phyloP scores from a whole-genome alignment of 148 eudicot genomes.

The Linanthus parryae region DNA sequence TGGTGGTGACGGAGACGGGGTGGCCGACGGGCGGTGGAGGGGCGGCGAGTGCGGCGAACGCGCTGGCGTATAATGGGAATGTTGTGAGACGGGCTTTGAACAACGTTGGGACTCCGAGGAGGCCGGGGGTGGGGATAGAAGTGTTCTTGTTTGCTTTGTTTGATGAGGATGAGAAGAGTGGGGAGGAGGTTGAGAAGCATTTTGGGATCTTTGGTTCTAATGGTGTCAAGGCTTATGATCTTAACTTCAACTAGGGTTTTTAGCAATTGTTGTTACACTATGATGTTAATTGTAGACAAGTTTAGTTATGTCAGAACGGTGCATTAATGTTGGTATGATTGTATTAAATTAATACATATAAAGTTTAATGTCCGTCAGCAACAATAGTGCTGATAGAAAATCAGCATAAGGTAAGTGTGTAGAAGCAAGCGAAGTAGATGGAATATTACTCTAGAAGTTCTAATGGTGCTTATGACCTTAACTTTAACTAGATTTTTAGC shows the following conservation, averaged over 20 bases:
- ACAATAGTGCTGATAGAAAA: too few species aligned
- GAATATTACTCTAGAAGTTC: too few species aligned
- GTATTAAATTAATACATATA: too few species aligned
- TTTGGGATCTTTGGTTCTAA: slow-evolving; percentile 60
- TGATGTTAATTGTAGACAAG: too few species aligned
- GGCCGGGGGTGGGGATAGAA: slow-evolving; percentile 71
- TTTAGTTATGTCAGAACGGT: too few species aligned
- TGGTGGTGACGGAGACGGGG: slow-evolving; percentile 81
- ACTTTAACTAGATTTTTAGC: too few species aligned
- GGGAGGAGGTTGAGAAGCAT: slow-evolving; percentile 62
- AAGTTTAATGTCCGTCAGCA: too few species aligned
- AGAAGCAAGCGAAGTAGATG: too few species aligned
- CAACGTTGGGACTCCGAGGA: slow-evolving; percentile 67
- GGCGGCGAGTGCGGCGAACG: slow-evolving; percentile 50
- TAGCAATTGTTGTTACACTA: too few species aligned
- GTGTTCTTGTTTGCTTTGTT: slow-evolving; percentile 78
- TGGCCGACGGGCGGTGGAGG: slow-evolving; percentile 69
- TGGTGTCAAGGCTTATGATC: slow-evolving; percentile 62
- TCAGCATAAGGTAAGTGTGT: too few species aligned
- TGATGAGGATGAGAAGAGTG: slow-evolving; percentile 64
- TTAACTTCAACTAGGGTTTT: slow-evolving; percentile 39
- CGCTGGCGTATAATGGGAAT: slow-evolving; percentile 60
- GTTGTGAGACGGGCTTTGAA: slow-evolving; percentile 36
- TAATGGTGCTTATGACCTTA: too few species aligned
- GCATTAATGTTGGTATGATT: too few species aligned